Evolutionary conservation across 2,329 filamentous ascomycete species (phyloP), one percentile per base, ranked within the genome.

Genomic region (Fusarium drepaniforme): DNA sequence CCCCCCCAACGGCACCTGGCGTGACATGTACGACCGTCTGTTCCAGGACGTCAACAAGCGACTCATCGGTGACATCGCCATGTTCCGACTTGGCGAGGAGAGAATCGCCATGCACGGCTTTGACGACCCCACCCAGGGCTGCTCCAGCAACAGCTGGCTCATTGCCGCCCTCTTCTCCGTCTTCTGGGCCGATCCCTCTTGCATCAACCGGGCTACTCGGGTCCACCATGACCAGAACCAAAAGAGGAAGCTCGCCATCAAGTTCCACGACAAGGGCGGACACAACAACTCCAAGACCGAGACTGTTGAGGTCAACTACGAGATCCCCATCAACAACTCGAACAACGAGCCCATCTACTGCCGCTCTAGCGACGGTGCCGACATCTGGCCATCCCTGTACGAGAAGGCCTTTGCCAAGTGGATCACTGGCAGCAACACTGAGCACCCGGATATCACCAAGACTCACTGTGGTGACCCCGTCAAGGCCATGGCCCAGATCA

Each of bases 341-440:
- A 83, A 80, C 80, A 82, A 83, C 74, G 78, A 82, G 77, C 83
- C 83, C 28, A 72, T 86, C 28, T 86, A 85, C 79, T 84, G 82
- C 75, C 84, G 82, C 70, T 82, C 85, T 16, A 82, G 80, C 69
- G 83, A 84, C 73, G 82, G 81, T 16, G 80, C 81, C 68, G 84
- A 85, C 73, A 81, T 86, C 69, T 86, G 85, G 85, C 85, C 85
- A 2, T 79, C 82, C 30, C 80, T 86, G 53, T 86, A 86, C 78
- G 85, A 87, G 80, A 87, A 87, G 82, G 85, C 85, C 16, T 87
- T 86, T 67, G 80, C 85, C 75, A 85, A 85, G 78, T 87, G 85
- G 85, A 80, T 85, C 72, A 81, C 78, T 13, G 71, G 73, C 23
- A 69, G 69, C 73, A 74, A 75, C 56, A 76, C 77, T 1, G 77